phyloP scores from a whole-genome alignment of 1,139 yeast genomes.

The Kodamaea sp. region DNA sequence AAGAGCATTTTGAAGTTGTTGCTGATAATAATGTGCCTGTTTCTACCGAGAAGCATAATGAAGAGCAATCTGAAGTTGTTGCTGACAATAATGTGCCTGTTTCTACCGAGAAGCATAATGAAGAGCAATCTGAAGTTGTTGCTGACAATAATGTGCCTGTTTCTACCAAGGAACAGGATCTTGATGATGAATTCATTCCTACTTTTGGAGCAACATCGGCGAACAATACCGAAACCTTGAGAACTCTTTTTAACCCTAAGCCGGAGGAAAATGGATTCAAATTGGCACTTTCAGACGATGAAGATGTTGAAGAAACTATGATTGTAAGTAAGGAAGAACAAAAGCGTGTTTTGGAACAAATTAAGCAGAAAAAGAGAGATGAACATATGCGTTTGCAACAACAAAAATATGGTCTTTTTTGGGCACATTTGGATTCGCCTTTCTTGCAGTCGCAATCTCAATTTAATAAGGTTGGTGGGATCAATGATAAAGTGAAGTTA shows the following conservation, averaged over 20 bases:
- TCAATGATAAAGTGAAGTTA: conserved; percentile 23
- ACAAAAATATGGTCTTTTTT: conserved; percentile 57
- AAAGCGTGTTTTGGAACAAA: conserved; percentile 27
- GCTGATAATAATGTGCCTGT: not conserved
- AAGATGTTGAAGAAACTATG: conserved; percentile 30
- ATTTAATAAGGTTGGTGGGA: conserved; percentile 52
- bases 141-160: not conserved
- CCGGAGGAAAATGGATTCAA: conserved; percentile 24
- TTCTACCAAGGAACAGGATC: not conserved
- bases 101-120: too few species aligned
- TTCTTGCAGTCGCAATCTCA: conserved; percentile 83
- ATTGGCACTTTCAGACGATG: conserved; percentile 36
- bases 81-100: not conserved
- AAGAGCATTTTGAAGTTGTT: conserved; percentile 21
- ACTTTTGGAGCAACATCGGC: conserved; percentile 37
- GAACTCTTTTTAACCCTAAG: conserved; percentile 58
- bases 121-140: conserved; percentile 8
- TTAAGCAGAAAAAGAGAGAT: conserved; percentile 30
- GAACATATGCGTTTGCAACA: conserved; percentile 13
- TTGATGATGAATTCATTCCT: conserved; percentile 51
- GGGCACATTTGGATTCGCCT: conserved; percentile 81
- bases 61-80: conserved; percentile 8
- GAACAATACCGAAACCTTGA: conserved; percentile 55
- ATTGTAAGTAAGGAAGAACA: conserved; percentile 21
- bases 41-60: too few species aligned